Base-by-base conservation (phyloP, 169 alveolate species). In the Theileria annulata region DNA sequence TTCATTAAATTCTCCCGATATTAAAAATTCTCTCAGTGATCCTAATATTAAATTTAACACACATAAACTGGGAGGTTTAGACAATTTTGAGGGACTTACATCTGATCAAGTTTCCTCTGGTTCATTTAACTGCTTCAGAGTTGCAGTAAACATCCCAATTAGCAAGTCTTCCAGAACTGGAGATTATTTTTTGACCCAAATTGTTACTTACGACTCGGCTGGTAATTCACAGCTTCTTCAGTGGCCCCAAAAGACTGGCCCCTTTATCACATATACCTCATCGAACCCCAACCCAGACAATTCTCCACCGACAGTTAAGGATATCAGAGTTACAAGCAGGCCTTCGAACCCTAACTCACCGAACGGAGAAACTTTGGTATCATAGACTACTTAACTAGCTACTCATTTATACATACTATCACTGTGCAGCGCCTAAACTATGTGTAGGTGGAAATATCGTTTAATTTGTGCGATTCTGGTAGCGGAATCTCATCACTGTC, bases 341-440 rank as follows among this genome's bases (percentile, higher is more conserved):
- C 92, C 92, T 23, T 79, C 88, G 31, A 81, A 90, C 67, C 69
- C 49, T 9, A 62, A 60, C 4, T 37, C 71, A 17, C 92, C 87
- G 68, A 86, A 90, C 77, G 94, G 94, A n/a, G 94, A 90, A 71
- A 90, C 94, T 47, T 72, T 60, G 49, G 94, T 90, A 35, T 37
- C 49, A 56, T 3, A 37, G 51, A 0, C 74, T 75, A 59, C n/a
- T 64, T 69, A 21, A 49, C 19, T 15, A 63, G 3, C 63, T 54
- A n/a, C 63, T 6, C 8, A 17, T 67, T 49, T 70, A 80, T 9
- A 86, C 79, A 9, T 21, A 74, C 58, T 30, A 33, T 28, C 47
- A 37, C 25, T 54, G 33, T n/a, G 35, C 31, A 66, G 27, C 68
- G 47, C 42, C n/a, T 58, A 47, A 82, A 35, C 30, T 9, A 1